Conservation (phyloP, 108 stramenopile genomes). For the Skeletonema grethae region DNA sequence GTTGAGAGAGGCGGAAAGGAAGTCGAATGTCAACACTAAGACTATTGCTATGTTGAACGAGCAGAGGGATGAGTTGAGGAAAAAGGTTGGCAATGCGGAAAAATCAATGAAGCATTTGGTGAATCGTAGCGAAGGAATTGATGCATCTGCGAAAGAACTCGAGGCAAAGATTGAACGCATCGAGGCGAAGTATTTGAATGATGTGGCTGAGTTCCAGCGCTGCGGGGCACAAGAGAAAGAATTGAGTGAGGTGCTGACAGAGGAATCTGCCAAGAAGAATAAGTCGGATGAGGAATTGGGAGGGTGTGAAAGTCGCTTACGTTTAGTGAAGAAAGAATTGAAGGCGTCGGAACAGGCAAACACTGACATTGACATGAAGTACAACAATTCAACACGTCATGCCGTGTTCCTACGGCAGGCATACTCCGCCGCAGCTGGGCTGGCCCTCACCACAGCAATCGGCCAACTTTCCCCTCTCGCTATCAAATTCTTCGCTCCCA, state of each 20-base stretch:
- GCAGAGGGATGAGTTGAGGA: constrained; percentile 5
- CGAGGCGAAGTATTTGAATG: constrained; percentile 27
- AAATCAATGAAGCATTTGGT: constrained; percentile 22
- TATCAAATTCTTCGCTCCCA: constrained; percentile 6
- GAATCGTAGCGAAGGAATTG: constrained; percentile 7
- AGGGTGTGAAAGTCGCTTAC: constrained; percentile 16
- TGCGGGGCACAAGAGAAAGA: constrained; percentile 7
- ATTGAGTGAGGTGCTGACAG: neutral
- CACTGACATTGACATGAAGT: constrained; percentile 36
- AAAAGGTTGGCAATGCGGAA: constrained; percentile 13
- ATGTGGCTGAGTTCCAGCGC: constrained; percentile 20
- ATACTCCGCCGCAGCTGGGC: constrained; percentile 29
- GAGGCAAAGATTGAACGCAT: constrained; percentile 13
- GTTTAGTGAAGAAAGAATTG: constrained; percentile 9
- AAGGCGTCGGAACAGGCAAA: neutral
- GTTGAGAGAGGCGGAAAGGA: constrained; percentile 16
- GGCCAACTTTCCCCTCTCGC: constrained; percentile 3
- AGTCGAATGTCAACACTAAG: neutral
- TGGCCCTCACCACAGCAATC: constrained; percentile 8
- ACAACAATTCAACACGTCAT: constrained; percentile 32
- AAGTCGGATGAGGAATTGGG: constrained; percentile 2
- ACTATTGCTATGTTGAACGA: constrained; percentile 6
- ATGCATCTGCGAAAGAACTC: neutral
- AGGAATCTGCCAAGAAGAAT: neutral
- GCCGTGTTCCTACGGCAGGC: constrained; percentile 28